Conservation (phyloP, 495 filamentous ascomycete genomes). For the Neurospora sp. region DNA sequence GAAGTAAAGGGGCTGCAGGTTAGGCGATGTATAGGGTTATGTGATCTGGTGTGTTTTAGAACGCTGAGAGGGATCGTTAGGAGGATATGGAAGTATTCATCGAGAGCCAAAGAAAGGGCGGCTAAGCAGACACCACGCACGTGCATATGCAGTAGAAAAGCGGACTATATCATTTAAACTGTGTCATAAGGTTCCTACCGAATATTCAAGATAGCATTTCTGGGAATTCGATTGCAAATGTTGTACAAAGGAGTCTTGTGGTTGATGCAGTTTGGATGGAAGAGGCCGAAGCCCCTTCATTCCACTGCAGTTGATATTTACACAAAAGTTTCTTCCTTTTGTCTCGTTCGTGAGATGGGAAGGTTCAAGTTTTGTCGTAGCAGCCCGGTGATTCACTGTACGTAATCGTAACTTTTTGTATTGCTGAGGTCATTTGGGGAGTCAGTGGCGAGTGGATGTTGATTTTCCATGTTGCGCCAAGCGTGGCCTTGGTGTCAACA, state of each 20-base stretch:
- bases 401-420: background rate
- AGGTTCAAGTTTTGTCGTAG: background rate
- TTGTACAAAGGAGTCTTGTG: background rate
- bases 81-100: background rate
- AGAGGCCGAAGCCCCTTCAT: background rate
- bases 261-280: background rate
- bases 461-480: background rate
- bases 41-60: background rate
- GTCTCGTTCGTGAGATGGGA: background rate
- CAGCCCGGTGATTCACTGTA: background rate
- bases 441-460: background rate
- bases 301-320: background rate
- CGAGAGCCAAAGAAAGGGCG: background rate
- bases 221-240: background rate
- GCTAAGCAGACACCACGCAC: background rate
- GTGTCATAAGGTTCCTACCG: background rate
- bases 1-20: constrained; percentile 19
- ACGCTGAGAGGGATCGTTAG: background rate
- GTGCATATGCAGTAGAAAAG: background rate
- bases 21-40: background rate
- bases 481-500: background rate
- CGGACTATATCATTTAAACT: background rate
- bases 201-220: background rate
- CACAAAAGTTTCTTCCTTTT: background rate
- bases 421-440: background rate